Conservation (phyloP, 306 rosid genomes). For the peach (Prunus persica) region DNA sequence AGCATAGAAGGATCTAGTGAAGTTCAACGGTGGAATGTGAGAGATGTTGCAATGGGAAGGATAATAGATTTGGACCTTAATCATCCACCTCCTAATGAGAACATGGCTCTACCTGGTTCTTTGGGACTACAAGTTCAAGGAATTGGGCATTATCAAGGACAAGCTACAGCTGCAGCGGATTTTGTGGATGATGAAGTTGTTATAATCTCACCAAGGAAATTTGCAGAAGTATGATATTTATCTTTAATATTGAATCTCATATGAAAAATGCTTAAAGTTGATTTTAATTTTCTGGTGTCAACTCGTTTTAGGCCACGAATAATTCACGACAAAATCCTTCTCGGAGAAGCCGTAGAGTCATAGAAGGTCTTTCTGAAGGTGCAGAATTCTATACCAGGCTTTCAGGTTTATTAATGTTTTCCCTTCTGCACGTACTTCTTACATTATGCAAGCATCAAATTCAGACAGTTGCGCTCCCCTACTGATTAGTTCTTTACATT, state of each 20-base stretch:
- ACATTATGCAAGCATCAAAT: background rate
- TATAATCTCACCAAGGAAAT: slow-evolving; percentile 16
- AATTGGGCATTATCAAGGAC: background rate
- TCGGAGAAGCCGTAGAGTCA: background rate
- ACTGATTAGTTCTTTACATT: background rate
- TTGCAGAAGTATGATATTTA: background rate
- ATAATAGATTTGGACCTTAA: slow-evolving; percentile 17
- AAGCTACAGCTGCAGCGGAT: background rate
- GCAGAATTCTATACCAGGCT: background rate
- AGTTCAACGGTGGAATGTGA: background rate
- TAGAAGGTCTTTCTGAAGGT: slow-evolving; percentile 7
- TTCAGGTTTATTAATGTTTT: background rate
- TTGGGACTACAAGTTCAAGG: slow-evolving; percentile 5
- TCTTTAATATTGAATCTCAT: background rate
- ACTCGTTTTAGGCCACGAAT: background rate
- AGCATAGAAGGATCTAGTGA: background rate
- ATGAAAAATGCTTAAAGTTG: background rate
- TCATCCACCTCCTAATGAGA: slow-evolving; percentile 21
- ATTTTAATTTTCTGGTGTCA: background rate
- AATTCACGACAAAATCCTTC: background rate
- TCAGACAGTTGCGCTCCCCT: background rate
- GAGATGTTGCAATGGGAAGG: background rate
- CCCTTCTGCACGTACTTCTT: background rate
- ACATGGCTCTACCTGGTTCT: background rate
- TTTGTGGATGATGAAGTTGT: slow-evolving; percentile 13